Evolutionary conservation across 164 flowering plant species (phyloP), one percentile per base, ranked within the genome.

Genomic region (Nymphaea colorata): DNA sequence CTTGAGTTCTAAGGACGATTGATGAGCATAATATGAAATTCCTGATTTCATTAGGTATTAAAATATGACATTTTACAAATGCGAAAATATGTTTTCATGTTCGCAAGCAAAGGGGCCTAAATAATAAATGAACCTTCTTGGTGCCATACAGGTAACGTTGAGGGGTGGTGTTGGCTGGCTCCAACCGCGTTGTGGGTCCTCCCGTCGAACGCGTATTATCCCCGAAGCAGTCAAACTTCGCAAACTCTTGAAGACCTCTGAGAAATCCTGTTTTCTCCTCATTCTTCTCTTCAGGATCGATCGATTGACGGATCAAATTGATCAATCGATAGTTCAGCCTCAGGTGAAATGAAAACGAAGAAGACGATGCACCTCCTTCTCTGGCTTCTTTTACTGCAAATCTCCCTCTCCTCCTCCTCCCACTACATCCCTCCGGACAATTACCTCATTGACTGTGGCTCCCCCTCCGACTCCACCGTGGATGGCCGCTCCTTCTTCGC

Each of bases 401-500:
- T n/a, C 60, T 12, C 65, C 44, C 64, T 70, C 25, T 60, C 36
- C 60, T 2, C 64, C 15, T 25, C 25, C 44, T 57, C 65, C 70
- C 17, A 16, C 60, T 3, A 55, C 63, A 43, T 17, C 10, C 73
- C 73, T 6, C 8, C 43, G n/a, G 69, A 69, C 57, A 71, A 75
- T 68, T 83, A 84, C 70, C 83, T 83, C 36, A 76, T 90, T 57
- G 79, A 85, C 55, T 90, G 94, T 76, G 96, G 96, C 64, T 85
- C 94, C 14, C 15, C 74, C 55, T 61, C 68, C 41, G 75, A 83
- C 74, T 71, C 84, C 3, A 72, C 80, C 0, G 76, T 85, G 4
- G 82, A 79, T 4, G 11, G 55, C 42, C 53, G 73, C 6, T 17
- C 5, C 47, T 70, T 70, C 68, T 4, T 59, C 68, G 18, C 42